Evolutionary conservation across 805 yeast genomes (phyloP).

Genomic region (Debaryomyces hansenii): DNA sequence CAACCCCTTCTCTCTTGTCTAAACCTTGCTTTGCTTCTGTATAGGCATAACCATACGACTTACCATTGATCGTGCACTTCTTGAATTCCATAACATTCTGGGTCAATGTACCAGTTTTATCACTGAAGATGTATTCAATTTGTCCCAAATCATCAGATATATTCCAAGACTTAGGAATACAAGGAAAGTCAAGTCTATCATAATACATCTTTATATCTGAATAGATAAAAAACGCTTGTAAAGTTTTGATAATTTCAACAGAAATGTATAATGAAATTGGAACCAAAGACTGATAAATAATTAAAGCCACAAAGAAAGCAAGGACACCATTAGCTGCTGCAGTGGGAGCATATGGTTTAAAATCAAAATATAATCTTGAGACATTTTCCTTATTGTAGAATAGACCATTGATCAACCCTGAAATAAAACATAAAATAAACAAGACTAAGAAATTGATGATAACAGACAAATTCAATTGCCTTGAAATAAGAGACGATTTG

Average conservation of each 20-base stretch:
- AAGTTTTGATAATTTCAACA: constrained; percentile 74
- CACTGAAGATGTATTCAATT: constrained; percentile 78
- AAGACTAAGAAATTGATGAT: constrained; percentile 59
- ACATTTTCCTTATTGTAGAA: constrained; percentile 45
- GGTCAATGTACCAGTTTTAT: constrained; percentile 81
- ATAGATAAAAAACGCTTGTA: constrained; percentile 74
- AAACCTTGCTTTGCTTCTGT: constrained; percentile 78
- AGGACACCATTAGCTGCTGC: constrained; percentile 67
- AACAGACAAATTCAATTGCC: constrained; percentile 67
- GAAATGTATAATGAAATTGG: constrained; percentile 81
- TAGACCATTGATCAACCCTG: constrained; percentile 71
- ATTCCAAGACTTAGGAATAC: constrained; percentile 81
- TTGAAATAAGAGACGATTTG: constrained; percentile 63
- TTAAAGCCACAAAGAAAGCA: constrained; percentile 69
- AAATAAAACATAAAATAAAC: constrained; percentile 63
- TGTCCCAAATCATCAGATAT: constrained; percentile 84
- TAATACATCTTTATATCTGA: constrained; percentile 72
- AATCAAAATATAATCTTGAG: constrained; percentile 60
- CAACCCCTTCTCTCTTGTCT: constrained; percentile 63
- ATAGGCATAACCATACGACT: constrained; percentile 70
- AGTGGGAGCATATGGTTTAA: constrained; percentile 55
- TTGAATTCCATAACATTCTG: constrained; percentile 83
- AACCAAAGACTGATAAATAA: constrained; percentile 72
- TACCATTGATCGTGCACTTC: constrained; percentile 69
- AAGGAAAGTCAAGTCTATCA: constrained; percentile 66